Percentiles rank a stretch among this genome's conserved stretches.
These are phyloP conservation scores for Aspergillus sp. DNA, from an alignment of 2,329 filamentous ascomycete genomes.

Conservation along the genomic window DNA sequence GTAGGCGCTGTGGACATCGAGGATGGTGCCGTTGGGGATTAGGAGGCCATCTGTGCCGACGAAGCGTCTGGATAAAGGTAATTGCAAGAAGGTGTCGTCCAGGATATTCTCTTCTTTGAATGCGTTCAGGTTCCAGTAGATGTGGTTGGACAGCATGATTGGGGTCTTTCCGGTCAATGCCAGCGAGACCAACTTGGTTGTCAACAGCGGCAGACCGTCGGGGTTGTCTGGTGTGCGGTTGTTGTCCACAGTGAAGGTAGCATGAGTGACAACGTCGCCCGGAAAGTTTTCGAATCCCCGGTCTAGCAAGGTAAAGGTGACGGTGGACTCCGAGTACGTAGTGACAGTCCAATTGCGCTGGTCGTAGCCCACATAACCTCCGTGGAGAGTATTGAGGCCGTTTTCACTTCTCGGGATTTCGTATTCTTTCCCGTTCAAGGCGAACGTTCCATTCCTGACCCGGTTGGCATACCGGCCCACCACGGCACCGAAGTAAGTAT, in stretches of 20 bases:
- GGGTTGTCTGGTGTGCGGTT: conserved; percentile 31
- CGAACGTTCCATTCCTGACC: conserved; percentile 52
- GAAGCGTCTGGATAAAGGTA: conserved; percentile 41
- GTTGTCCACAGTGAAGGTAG: conserved; percentile 39
- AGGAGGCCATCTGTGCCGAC: conserved; percentile 53
- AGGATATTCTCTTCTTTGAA: conserved; percentile 40
- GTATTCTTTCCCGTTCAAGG: conserved; percentile 41
- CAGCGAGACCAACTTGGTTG: conserved; percentile 38
- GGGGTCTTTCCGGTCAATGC: conserved; percentile 42
- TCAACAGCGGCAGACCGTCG: conserved; percentile 37
- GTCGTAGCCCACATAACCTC: conserved; percentile 43
- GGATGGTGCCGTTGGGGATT: conserved; percentile 70
- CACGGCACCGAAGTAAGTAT: conserved; percentile 43
- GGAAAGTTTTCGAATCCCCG: conserved; percentile 40
- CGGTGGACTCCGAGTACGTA: conserved; percentile 31
- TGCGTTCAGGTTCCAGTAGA: conserved; percentile 47
- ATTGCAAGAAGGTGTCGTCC: conserved; percentile 38
- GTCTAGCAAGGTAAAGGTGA: conserved; percentile 44
- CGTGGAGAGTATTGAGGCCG: conserved; percentile 47
- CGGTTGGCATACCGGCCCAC: conserved; percentile 50
- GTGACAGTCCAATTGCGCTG: conserved; percentile 45
- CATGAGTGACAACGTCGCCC: conserved; percentile 42
- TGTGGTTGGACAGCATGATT: conserved; percentile 46
- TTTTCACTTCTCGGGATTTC: conserved; percentile 48
- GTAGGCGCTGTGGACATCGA: conserved; percentile 65